phyloP scores from a whole-genome alignment of 116 monocot genomes.

The Phalaenopsis hybrid region DNA sequence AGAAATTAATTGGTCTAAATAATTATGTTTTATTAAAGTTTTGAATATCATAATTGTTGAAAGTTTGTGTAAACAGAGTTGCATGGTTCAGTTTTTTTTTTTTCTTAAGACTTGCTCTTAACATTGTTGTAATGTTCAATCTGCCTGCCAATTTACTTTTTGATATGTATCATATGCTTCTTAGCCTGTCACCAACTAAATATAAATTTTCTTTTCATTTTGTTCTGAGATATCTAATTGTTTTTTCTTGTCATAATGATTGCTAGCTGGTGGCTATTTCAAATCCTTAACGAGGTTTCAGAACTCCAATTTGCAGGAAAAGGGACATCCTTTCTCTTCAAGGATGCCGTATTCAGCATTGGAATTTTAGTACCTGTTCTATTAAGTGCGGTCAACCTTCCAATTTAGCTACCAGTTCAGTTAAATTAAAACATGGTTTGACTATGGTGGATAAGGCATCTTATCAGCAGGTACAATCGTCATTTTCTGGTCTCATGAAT shows the following conservation, averaged over 20 bases:
- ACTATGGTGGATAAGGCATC: background rate
- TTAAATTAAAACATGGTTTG: background rate
- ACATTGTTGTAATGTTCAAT: background rate
- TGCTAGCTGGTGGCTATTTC: background rate
- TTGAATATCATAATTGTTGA: background rate
- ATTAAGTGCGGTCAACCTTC: background rate
- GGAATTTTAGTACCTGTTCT: background rate
- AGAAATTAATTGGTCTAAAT: background rate
- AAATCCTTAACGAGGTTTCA: conserved; percentile 3
- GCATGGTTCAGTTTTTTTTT: background rate
- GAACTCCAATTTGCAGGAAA: background rate
- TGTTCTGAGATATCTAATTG: background rate
- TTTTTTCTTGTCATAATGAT: conserved; percentile 3
- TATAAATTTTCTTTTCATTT: background rate
- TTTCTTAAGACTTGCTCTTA: background rate
- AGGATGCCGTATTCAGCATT: background rate
- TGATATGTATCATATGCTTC: background rate
- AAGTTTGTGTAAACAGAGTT: background rate
- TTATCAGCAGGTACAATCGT: background rate
- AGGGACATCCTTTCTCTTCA: background rate
- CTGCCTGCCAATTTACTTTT: background rate
- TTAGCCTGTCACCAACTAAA: background rate
- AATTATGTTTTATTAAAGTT: background rate
- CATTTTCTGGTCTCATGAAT: background rate
- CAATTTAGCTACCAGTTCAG: background rate